phyloP scores from a whole-genome alignment of 2,329 filamentous ascomycete species.

The Podosphaera leucotricha region DNA sequence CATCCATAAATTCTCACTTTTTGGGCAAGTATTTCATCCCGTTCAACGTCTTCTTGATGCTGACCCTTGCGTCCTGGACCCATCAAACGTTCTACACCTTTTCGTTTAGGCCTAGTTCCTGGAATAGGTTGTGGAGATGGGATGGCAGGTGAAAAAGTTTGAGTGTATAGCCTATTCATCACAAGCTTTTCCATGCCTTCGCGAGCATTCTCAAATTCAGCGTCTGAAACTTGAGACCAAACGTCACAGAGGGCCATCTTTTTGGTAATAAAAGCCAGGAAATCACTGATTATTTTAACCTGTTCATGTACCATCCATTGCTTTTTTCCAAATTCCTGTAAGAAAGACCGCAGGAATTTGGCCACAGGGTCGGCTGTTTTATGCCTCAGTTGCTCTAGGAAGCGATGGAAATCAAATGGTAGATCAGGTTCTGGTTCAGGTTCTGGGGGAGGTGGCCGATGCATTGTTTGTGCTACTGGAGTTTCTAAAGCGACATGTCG shows the following conservation, averaged over 20 bases:
- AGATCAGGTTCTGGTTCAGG: conserved; percentile 60
- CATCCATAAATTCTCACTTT: conserved; percentile 95
- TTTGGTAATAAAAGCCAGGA: conserved; percentile 86
- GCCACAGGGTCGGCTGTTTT: conserved; percentile 96
- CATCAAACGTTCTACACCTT: conserved; percentile 41
- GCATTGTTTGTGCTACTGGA: conserved; percentile 24
- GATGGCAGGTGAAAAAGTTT: conserved; percentile 92
- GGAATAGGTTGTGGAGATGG: conserved; percentile 53
- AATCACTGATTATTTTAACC: conserved; percentile 95
- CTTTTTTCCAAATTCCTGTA: conserved; percentile 85
- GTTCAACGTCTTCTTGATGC: conserved; percentile 92
- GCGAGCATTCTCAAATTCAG: conserved; percentile 91
- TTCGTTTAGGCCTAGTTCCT: conserved; percentile 42
- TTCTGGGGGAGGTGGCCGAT: conserved; percentile 44
- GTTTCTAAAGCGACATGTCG: conserved; percentile 19
- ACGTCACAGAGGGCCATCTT: conserved; percentile 97
- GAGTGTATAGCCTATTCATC: conserved; percentile 89
- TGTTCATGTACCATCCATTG: conserved; percentile 99
- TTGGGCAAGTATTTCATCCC: conserved; percentile 85
- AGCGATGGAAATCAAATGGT: conserved; percentile 92
- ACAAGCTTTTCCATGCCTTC: conserved; percentile 99
- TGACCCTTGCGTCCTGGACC: conserved; percentile 77
- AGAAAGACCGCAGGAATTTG: conserved; percentile 80
- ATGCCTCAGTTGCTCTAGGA: conserved; percentile 84
- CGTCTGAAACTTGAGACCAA: conserved; percentile 85